A percentile compares a stretch with the other conserved stretches of the same genome.
Evolutionary conservation across 139 green algal species (phyloP).

Genomic region (Micractinium sp.): DNA sequence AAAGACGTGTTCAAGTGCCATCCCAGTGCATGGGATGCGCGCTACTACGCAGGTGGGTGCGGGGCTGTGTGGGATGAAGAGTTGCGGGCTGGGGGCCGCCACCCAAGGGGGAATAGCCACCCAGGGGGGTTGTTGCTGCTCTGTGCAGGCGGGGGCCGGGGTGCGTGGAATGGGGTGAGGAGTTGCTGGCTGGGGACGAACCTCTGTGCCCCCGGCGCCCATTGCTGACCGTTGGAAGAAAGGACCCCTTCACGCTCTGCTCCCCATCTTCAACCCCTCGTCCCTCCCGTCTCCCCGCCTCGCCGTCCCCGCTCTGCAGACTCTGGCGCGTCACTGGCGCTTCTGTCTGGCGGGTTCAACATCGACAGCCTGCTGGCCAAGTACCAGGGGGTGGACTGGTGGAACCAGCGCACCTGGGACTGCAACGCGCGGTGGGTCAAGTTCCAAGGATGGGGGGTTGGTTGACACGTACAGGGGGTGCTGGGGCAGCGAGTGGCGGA

Average conservation of each 20-base stretch:
- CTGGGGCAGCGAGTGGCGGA: too few relatives aligned
- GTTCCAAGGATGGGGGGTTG: not conserved
- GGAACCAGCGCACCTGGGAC: conserved; percentile 38
- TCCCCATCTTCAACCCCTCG: too few relatives aligned
- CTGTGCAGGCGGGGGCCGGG: too few relatives aligned
- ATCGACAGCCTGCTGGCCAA: conserved; percentile 53
- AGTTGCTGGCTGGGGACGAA: too few relatives aligned
- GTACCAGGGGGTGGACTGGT: conserved; percentile 62
- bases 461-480: too few relatives aligned
- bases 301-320: conserved; percentile 12
- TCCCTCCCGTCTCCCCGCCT: not conserved
- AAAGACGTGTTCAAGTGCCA: conserved; percentile 49
- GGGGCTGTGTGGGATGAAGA: not conserved
- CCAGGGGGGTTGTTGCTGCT: not conserved
- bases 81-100: too few relatives aligned
- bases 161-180: too few relatives aligned
- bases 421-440: conserved; percentile 38
- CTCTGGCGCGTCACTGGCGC: conserved; percentile 40
- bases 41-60: conserved; percentile 23
- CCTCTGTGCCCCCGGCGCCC: too few relatives aligned
- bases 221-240: too few relatives aligned
- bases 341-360: conserved; percentile 48
- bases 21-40: conserved; percentile 35
- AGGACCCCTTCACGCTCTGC: too few relatives aligned
- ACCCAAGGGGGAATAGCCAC: too few relatives aligned